Evolutionary conservation across 352 stramenopile species (phyloP), one percentile per base, ranked within the genome.

Genomic region (Globisporangium paddicum): DNA sequence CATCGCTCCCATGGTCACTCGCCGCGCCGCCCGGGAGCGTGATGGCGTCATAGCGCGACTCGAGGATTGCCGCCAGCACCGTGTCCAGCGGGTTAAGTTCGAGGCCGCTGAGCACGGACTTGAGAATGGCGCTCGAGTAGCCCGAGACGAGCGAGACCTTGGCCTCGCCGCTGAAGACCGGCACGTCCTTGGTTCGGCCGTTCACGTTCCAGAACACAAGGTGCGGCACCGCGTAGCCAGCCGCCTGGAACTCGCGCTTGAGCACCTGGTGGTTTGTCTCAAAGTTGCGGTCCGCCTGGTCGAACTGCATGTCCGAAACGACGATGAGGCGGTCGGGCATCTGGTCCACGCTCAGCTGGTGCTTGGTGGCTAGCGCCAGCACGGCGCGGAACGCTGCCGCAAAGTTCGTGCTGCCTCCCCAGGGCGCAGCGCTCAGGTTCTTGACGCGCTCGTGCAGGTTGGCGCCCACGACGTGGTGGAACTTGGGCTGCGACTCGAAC

Each of bases 151-250:
- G 64, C 38, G 72, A 76, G 37, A 82, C 75, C 23, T 73, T 75
- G 14, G 72, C 67, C 41, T 72, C 45, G 21, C 67, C 63, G 21
- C 52, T 64, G 46, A 71, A 60, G 5, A 49, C 53, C 3, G 72
- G 72, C 16, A 76, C 44, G 59, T 85, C 75, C 5, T 28, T 62
- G n/a, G 52, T 61, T 0, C 34, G 54, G 19, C 75, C 72, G 28
- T 82, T 79, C 26, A 91, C 64, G 62, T 93, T 91, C 83, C 83
- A 93, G 55, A 89, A 91, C 11, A 89, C 73, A 7, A 93, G 53
- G 32, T 84, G 68, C n/a, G 81, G 83, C 25, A 83, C 64, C 1
- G 53, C 45, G 62, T 73, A 91, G 32, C 64, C 68, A 0, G 61
- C 58, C 3, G 30, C 53, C 25, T 56, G 53, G 47, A 78, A 85